Conservation (phyloP, 1,284 basidiomycete species). For the Sanghuangporus baumii region DNA sequence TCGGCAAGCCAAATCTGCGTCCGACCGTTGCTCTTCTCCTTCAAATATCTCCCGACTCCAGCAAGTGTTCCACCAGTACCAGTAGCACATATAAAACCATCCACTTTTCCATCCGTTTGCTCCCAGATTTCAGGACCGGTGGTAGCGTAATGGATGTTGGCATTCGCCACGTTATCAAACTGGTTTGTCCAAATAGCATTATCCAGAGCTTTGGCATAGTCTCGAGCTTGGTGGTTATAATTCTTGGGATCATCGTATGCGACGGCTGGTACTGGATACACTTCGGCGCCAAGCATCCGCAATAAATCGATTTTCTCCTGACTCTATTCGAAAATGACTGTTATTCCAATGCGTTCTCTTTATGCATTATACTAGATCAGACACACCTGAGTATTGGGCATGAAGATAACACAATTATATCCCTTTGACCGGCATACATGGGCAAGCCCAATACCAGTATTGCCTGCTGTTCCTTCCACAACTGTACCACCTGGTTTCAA, state of each 20-base stretch:
- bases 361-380: background rate
- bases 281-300: slow-evolving; percentile 73
- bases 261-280: slow-evolving; percentile 30
- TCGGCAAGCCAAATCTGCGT: slow-evolving; percentile 94
- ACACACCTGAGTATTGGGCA: slow-evolving; percentile 89
- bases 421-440: slow-evolving; percentile 91
- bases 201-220: slow-evolving; percentile 76
- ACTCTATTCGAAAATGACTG: slow-evolving; percentile 42
- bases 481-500: slow-evolving; percentile 91
- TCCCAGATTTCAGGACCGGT: slow-evolving; percentile 98
- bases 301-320: slow-evolving; percentile 98
- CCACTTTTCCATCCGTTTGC: slow-evolving; percentile 76
- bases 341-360: background rate
- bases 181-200: slow-evolving; percentile 99
- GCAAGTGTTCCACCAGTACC: slow-evolving; percentile 96
- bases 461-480: slow-evolving; percentile 98
- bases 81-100: slow-evolving; percentile 91
- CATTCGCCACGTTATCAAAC: slow-evolving; percentile 93
- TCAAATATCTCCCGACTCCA: slow-evolving; percentile 80
- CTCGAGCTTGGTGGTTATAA: slow-evolving; percentile 97
- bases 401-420: slow-evolving; percentile 99
- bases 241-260: slow-evolving; percentile 89
- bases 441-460: slow-evolving; percentile 95
- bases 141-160: slow-evolving; percentile 81
- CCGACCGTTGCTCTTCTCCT: slow-evolving; percentile 77